Conservation (phyloP, 805 yeast species). For the Saccharomyces paradoxus region DNA sequence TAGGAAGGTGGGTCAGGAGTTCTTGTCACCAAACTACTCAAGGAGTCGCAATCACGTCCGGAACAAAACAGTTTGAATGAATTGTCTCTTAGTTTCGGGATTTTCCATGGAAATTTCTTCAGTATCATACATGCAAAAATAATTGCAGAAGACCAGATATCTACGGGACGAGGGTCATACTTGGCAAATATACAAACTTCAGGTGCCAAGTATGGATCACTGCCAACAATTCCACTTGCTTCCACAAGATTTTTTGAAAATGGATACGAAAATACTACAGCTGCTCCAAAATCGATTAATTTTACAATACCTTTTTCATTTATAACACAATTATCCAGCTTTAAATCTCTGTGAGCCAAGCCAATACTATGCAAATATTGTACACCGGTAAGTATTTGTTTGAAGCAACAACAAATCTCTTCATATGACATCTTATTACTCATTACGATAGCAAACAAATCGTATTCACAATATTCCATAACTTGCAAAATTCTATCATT, state of each 20-base stretch:
- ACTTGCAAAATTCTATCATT: conserved; percentile 80
- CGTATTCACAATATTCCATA: conserved; percentile 91
- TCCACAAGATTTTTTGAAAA: conserved; percentile 64
- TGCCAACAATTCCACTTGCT: conserved; percentile 78
- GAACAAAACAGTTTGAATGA: conserved; percentile 78
- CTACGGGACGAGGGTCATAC: conserved; percentile 89
- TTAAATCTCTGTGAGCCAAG: conserved; percentile 83
- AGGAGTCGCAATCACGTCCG: conserved; percentile 57
- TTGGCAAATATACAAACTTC: conserved; percentile 77
- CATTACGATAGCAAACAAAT: conserved; percentile 90
- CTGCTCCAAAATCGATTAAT: conserved; percentile 88
- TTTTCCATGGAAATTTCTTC: conserved; percentile 91
- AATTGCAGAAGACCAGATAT: conserved; percentile 88
- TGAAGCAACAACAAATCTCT: conserved; percentile 82
- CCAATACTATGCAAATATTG: conserved; percentile 78
- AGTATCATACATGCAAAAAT: conserved; percentile 88
- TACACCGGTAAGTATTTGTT: conserved; percentile 74
- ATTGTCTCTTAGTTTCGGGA: conserved; percentile 72
- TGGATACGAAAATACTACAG: conserved; percentile 86
- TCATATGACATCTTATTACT: conserved; percentile 71
- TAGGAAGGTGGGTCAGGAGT: conserved; percentile 42
- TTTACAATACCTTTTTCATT: conserved; percentile 76
- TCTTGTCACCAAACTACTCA: conserved; percentile 51
- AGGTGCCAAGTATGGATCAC: conserved; percentile 87
- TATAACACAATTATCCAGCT: conserved; percentile 87